Evolutionary conservation across 202 grass and related monocot genomes (phyloP), one percentile per base, ranked within the genome.

Genomic region (Zizania palustris): DNA sequence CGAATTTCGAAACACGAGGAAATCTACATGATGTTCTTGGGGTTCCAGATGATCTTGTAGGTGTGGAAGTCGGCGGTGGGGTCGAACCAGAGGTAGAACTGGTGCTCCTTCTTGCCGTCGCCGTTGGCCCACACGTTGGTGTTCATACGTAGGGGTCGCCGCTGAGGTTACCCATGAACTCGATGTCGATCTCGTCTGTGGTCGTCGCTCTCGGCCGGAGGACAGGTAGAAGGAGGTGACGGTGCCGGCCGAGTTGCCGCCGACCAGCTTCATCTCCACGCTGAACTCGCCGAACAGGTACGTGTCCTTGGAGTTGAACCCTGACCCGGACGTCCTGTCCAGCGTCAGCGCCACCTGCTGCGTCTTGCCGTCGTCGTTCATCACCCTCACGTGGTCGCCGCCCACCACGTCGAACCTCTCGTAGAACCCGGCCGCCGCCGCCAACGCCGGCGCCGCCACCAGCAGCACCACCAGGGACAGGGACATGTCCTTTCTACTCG

Each of bases 161-260:
- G 15, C 46, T 87, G 0, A 6, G 0, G 67, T 93, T 93, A 7
- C 91, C 91, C 85, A 93, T 88, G 83, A 93, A 92, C 78, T 92
- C 89, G 49, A 91, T 88, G 80, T 93, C 91, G 19, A 93, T 88
- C 85, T 93, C 91, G 56, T 93, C 91, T n/a, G 36, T 86, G 91
- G 0, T 13, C 68, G 1, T 61, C 65, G 12, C 69, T 50, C 11
- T 86, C 84, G n/a, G 3, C 42, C 72, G 5, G 90, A 93, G 0
- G 87, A 28, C 7, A 93, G 48, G 58, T 88, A 89, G 76, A 89
- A 89, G 50, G 86, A 81, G 0, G 83, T 85, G 8, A 85, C 83
- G 8, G 83, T 80, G 35, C 83, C 83, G 20, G 83, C 83, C 6
- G 83, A 85, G 82, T 84, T 70, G 64, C 86, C 82, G 9, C 12